Evolutionary conservation across 768 basidiomycete species (phyloP), one percentile per base, ranked within the genome.

Genomic region (Erythrobasidium yunnanense): DNA sequence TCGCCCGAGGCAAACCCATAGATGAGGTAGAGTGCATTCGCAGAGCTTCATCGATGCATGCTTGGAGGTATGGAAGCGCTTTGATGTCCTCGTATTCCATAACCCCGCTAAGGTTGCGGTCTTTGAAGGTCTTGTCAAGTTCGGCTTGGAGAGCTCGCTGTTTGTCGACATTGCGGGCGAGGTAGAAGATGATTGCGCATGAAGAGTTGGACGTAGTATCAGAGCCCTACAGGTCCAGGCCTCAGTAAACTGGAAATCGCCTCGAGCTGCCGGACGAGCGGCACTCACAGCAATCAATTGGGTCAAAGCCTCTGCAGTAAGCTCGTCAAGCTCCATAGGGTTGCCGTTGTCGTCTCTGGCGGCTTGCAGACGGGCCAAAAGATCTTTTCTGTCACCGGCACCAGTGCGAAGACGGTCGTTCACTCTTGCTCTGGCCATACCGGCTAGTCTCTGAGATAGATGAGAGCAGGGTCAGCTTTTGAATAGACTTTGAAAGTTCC

Each of bases 201-300:
- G 87, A 87, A 18, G 89, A 90, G 78, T 93, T 95, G 50, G 90
- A 90, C 0, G 91, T 93, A 0, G 90, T 95, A 72, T 95, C 90
- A 2, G 86, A 87, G 1, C 90, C 90, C 4, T 88, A 88, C 69
- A 91, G 90, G 18, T 86, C 5, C 5, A 18, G 55, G 23, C 25
- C 20, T 32, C 22, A 38, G 0, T 42, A 6, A 2, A 15, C n/a
- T n/a, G n/a, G n/a, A n/a, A n/a, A n/a, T n/a, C n/a, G n/a, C n/a
- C n/a, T n/a, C n/a, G n/a, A n/a, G n/a, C n/a, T n/a, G n/a, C n/a
- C n/a, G n/a, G n/a, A n/a, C 6, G 49, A 50, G 5, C 29, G 5
- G 29, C 25, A 55, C 54, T 34, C 27, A 55, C 56, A 46, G 55
- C 68, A 47, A 55, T 66, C 2, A 73, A 49, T 33, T 71, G 70